Conservation (phyloP, 768 basidiomycete species). For the Tulasnella sp. region DNA sequence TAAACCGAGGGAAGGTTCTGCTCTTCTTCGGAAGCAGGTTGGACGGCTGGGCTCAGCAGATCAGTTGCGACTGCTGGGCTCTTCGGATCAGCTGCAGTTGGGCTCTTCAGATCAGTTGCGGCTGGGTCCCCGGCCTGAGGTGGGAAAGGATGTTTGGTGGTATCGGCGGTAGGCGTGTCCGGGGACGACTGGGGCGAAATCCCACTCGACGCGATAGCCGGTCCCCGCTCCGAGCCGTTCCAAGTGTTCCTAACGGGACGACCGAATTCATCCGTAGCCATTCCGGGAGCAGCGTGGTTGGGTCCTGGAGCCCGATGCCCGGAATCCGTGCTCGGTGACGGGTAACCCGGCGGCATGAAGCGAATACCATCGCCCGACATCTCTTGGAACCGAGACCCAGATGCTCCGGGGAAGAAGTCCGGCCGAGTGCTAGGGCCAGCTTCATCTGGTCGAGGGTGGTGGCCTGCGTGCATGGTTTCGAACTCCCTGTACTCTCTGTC, state of each 20-base stretch:
- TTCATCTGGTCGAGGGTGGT: constrained; percentile 29
- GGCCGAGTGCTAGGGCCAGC: constrained; percentile 48
- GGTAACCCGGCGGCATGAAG: constrained; percentile 38
- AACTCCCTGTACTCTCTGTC: constrained; percentile 52
- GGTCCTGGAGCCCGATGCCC: not conserved
- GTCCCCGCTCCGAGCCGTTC: not conserved
- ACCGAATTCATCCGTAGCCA: constrained; percentile 21
- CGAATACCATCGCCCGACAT: constrained; percentile 57
- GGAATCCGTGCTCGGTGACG: not conserved
- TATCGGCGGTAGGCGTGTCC: not conserved
- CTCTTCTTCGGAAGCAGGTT: constrained; percentile 69
- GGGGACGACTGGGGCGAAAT: not conserved
- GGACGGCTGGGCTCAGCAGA: constrained; percentile 48
- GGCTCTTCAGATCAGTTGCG: not conserved
- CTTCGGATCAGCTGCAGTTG: too few species aligned
- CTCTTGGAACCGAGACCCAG: constrained; percentile 71
- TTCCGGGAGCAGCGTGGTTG: not conserved
- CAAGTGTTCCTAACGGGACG: not conserved
- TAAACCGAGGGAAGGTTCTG: constrained; percentile 65
- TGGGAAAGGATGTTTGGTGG: not conserved
- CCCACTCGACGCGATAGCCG: not conserved
- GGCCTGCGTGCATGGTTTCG: not conserved
- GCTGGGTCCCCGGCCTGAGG: not conserved
- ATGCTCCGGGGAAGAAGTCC: constrained; percentile 55
- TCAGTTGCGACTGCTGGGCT: not conserved